Evolutionary conservation across 306 rosid species (phyloP), one percentile per base, ranked within the genome.

Genomic region (Arachis stenosperma): DNA sequence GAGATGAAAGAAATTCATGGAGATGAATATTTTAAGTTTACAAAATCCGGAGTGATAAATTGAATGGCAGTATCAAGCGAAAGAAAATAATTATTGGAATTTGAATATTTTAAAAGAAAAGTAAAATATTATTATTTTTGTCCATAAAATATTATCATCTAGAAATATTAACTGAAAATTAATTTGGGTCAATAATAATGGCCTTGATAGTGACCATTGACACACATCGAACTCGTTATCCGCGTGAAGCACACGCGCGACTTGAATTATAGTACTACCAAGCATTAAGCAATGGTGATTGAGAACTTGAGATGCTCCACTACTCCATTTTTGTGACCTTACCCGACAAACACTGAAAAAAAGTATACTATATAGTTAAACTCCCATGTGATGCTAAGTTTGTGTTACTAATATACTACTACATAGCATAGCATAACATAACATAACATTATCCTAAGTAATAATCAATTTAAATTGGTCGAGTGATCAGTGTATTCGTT

Each of bases 291-390:
- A 59, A n/a, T 48, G n/a, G 13, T 11, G 14, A 12, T 22, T 74
- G 37, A 40, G 51, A 52, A 10, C 8, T 22, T 74, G 22, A 40
- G 51, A 63, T 61, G 70, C 22, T 17, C 46, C 70, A 51, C 55
- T 62, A 51, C 54, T 64, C 11, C 13, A 11, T 9, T 6, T 42
- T 61, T 14, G 5, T 30, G 15, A 33, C 57, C 30, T 70, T 22
- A 17, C 77, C 65, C 66, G 73, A 84, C 83, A 79, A 61, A 36
- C 7, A 30, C 78, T 78, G 79, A 63, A 54, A 42, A 8, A 42
- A 37, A 17, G 39, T 70, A 56, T 27, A 51, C 65, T 78, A 29
- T 69, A 9, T n/a, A 52, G 37, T 33, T 33, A 50, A 11, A 52
- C 2, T 14, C 8, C 29, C 22, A 52, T 52, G 57, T 52, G 57